Evolutionary conservation across 257 asterid species (phyloP), one percentile per base, ranked within the genome.

Genomic region (Paulownia fortunei): DNA sequence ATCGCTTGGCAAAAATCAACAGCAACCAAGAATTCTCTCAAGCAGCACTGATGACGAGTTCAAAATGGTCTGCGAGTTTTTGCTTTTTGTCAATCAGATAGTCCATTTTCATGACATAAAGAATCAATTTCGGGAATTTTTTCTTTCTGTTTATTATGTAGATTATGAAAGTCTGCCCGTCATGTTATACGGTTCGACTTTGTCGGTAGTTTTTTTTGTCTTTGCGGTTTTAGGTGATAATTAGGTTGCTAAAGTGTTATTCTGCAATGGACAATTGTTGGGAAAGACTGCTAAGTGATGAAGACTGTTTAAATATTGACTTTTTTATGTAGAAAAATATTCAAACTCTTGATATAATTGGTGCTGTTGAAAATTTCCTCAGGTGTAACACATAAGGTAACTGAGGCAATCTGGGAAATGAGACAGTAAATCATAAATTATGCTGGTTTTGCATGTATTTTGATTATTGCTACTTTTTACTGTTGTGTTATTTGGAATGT

Each of bases 21-120:
- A 59, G 67, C 88, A 82, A 65, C 77, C 86, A 67, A 88, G 80
- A 71, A 32, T 84, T 32, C 6, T 80, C 23, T 78, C 94, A 2
- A 19, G 36, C 73, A 85, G 79, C 73, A 12, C 78, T 11, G 90
- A 86, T 72, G 94, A 89, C 66, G 98, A 92, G 58, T 88, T 95
- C 79, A 95, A 95, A 85, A 91, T 95, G 99, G 99, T 94, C 23
- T 61, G 72, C 10, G 12, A 5, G 4, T 60, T 24, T 9, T 13
- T 23, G 16, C 41, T 10, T 19, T 44, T 16, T 4, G 5, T 55
- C 36, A 34, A 54, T 66, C 24, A 65, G 27, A 32, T n/a, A n/a
- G 19, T 79, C 39, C 13, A 16, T 64, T 8, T 54, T 26, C 41
- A 27, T 54, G 23, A 44, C 2, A 15, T 1, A 49, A n/a, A 16